Base-by-base conservation (phyloP, 306 rosid species). In the Cicer bijugum region DNA sequence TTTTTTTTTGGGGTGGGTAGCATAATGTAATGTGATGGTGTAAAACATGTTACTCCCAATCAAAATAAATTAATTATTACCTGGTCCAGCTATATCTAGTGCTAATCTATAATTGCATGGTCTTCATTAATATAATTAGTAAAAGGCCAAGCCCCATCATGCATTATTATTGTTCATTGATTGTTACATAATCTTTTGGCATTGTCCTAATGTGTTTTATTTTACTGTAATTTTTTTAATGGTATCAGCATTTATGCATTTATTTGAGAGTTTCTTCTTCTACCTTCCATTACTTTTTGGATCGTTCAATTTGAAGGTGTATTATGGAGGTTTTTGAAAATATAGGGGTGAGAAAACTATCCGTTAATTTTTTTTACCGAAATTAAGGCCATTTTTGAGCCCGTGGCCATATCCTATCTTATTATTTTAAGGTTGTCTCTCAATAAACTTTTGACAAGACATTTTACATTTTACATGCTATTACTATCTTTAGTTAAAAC, bases 151-250 rank as follows among this genome's bases (percentile, higher is more conserved):
- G 1, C 14, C 63, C 64, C 51, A 44, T 67, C 45, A 62, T 11
- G 7, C 50, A 59, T 66, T 16, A 59, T 75, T 14, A 60, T 75
- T 46, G 3, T 78, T 78, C 70, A 2, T 72, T 66, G 64, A 11
- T 70, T 71, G 48, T 57, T 48, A 66, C 47, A 50, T 46, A 37
- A 1, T 16, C 50, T 71, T 64, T 40, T 37, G 45, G 40, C n/a
- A 23, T 60, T 73, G 42, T 12, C 65, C 61, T 69, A 28, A 33
- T 40, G 73, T 70, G 51, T 63, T 53, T 19, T 52, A 53, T 28
- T 35, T 68, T 72, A 35, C 39, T 12, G 7, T 37, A 53, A 63
- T 12, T 71, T 44, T 38, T 38, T 69, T 77, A 53, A 12, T 14
- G 39, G 64, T 44, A 43, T 42, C 16, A 70, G 6, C 71, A 40